Evolutionary conservation across 371 early-diverging fungal genomes (phyloP).

Genomic region (Basidiobolus meristosporus): DNA sequence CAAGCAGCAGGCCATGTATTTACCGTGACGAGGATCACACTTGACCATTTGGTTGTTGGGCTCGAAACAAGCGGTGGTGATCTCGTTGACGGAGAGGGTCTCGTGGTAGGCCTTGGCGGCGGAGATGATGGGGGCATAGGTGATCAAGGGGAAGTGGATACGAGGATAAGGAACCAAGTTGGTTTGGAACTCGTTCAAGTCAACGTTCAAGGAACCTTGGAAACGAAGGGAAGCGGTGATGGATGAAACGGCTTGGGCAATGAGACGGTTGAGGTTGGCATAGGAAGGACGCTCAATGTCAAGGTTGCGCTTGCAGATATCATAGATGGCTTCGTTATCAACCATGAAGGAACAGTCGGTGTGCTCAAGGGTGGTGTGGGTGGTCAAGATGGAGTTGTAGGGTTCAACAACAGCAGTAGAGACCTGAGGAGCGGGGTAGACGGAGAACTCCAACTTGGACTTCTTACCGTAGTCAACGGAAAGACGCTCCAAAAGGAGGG

Average conservation of each 20-base stretch:
- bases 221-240: conserved; percentile 99
- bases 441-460: conserved; percentile 96
- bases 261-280: conserved; percentile 94
- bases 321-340: conserved; percentile 98
- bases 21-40: conserved; percentile 84
- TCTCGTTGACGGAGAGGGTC: conserved; percentile 72
- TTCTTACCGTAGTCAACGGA: conserved; percentile 97
- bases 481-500: conserved; percentile 91
- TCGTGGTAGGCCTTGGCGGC: conserved; percentile 85
- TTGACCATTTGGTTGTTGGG: conserved; percentile 92
- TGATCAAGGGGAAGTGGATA: conserved; percentile 93
- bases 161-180: conserved; percentile 96
- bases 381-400: conserved; percentile 97
- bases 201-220: conserved; percentile 91
- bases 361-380: conserved; percentile 97
- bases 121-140: conserved; percentile 86
- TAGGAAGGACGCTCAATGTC: conserved; percentile 96
- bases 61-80: conserved; percentile 85
- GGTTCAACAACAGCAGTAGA: conserved; percentile 97
- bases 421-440: conserved; percentile 98
- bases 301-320: conserved; percentile 96
- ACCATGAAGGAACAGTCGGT: conserved; percentile 98
- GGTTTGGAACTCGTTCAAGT: conserved; percentile 93
- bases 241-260: conserved; percentile 99
- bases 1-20: conserved; percentile 91